Conservation (phyloP, 192 early-diverging fungal species). For the Entomortierella parvispora region DNA sequence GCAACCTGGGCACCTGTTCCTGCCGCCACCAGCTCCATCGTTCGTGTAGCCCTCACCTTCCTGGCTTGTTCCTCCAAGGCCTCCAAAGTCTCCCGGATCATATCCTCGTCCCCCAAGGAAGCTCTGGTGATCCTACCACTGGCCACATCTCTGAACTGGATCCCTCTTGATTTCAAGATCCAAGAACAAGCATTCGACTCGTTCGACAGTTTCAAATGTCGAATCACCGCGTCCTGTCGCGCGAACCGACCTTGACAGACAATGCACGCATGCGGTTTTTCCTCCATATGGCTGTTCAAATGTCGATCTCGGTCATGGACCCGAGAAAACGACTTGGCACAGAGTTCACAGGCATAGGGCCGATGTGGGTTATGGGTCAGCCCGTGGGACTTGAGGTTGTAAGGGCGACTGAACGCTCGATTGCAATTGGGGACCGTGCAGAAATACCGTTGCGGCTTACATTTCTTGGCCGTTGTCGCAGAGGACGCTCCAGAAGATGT, state of each 20-base stretch:
- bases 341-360: constrained; percentile 74
- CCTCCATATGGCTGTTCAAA: constrained; percentile 73
- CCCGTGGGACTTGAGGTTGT: constrained; percentile 77
- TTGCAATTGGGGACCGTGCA: constrained; percentile 54
- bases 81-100: constrained; percentile 24
- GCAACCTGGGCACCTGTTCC: too few species aligned
- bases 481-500: too few species aligned
- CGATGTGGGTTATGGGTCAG: constrained; percentile 72
- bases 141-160: constrained; percentile 24
- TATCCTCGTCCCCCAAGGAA: constrained; percentile 10
- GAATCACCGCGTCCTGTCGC: constrained; percentile 48
- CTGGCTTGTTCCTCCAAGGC: constrained; percentile 23
- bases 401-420: constrained; percentile 73
- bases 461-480: neutral
- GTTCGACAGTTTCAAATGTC: constrained; percentile 40
- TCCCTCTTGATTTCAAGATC: constrained; percentile 15
- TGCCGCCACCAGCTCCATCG: constrained; percentile 11
- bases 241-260: constrained; percentile 76
- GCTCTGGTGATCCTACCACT: constrained; percentile 10
- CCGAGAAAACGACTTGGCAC: constrained; percentile 79
- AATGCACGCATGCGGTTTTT: constrained; percentile 75
- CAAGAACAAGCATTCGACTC: constrained; percentile 35
- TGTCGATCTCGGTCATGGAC: constrained; percentile 84
- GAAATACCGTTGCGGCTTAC: neutral
- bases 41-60: neutral